A percentile compares a stretch with the other conserved stretches of the same genome.
Evolutionary conservation across 108 stramenopile species (phyloP).

Genomic region (Craspedostauros australis): DNA sequence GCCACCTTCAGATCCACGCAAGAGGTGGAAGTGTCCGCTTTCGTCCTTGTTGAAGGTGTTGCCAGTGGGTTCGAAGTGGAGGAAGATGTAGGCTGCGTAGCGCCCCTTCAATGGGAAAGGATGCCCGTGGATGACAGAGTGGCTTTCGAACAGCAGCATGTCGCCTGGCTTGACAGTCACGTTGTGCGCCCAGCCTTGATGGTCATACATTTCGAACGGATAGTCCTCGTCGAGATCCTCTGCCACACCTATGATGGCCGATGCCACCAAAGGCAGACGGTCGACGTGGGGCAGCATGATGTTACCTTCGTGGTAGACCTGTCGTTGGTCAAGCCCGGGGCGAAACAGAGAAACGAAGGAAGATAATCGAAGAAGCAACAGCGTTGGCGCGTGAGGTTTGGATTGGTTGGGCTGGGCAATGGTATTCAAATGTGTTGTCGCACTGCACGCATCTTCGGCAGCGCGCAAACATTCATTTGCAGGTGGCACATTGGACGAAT

Average conservation of each 20-base stretch:
- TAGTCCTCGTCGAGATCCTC: conserved; percentile 49
- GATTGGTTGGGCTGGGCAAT: too few relatives aligned
- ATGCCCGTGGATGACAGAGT: conserved; percentile 69
- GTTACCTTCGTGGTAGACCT: conserved; percentile 39
- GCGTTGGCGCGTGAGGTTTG: too few relatives aligned
- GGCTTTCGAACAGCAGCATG: conserved; percentile 71
- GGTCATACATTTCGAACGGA: conserved; percentile 45
- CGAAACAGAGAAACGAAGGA: not conserved
- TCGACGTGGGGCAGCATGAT: conserved; percentile 68
- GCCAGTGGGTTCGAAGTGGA: conserved; percentile 77
- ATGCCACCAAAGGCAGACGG: conserved; percentile 64
- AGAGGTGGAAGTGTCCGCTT: conserved; percentile 1
- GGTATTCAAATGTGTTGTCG: too few relatives aligned
- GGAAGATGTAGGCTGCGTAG: conserved; percentile 60
- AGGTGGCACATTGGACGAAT: too few relatives aligned
- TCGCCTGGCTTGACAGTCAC: conserved; percentile 76
- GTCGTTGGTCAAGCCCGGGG: not conserved
- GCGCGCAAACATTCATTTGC: too few relatives aligned
- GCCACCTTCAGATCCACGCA: not conserved
- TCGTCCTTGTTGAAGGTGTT: conserved; percentile 31
- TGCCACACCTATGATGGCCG: conserved; percentile 67
- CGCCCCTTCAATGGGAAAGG: conserved; percentile 77
- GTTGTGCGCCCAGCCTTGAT: conserved; percentile 48
- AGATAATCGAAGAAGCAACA: too few relatives aligned
- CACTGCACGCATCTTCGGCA: too few relatives aligned